Evolutionary conservation across 129 eudicot species (phyloP), one percentile per base, ranked within the genome.

Genomic region (Rutidosis leptorrhynchoides): DNA sequence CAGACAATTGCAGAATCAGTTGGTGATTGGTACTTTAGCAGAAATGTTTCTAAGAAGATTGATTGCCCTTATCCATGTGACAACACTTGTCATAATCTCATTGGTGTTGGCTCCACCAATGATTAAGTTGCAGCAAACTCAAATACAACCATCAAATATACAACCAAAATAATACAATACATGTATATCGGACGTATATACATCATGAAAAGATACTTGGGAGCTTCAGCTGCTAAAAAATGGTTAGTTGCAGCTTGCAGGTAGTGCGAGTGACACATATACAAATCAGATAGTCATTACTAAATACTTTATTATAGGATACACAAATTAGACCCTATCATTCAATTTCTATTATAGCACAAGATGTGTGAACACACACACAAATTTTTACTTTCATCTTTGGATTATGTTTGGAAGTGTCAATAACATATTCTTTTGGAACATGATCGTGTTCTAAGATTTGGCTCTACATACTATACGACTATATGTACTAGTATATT

Each of bases 1-100:
- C n/a, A n/a, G n/a, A n/a, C 97, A 32, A 84, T 94, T 42, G 87
- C 97, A 63, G 90, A 89, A 67, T 93, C 99, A 40, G 93, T 94
- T 53, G 99, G 97, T 0, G 89, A 94, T 64, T 94, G 99, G 99
- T 94, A 94, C 79, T 94, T 94, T 59, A 79, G 79, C 4, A 79
- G 97, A 81, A 83, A 49, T 11, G 69, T 40, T 55, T 81, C 88
- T 40, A 86, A 81, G 83, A 79, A 76, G 58, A 75, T 86, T 5
- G 99, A 89, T 49, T 87, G 97, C 46, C 73, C 90, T 48, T 94
- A 94, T 75, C 99, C 99, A 8, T 86, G 97, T 27, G 90, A 89
- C 67, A 66, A 70, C 57, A 82, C 90, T 26, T 94, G 99, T 52
- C 95, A 83, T 70, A 87, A 91, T 69, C 73, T 72, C 78, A 78